phyloP scores from a whole-genome alignment of 2,329 filamentous ascomycete species.

The Cercospora citrullina region DNA sequence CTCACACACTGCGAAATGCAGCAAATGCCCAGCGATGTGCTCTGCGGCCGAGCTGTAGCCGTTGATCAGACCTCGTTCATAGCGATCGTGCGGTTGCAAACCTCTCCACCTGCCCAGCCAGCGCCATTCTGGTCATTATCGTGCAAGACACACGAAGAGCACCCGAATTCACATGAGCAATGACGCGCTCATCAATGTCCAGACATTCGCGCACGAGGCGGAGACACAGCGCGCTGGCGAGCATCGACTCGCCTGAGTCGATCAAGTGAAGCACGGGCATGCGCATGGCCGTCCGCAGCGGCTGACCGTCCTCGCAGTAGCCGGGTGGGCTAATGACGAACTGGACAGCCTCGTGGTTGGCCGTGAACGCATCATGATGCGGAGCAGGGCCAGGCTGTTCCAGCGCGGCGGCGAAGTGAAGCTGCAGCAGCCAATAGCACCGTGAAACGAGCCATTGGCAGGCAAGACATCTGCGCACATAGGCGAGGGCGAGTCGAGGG shows the following conservation, averaged over 20 bases:
- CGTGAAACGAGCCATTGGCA: not conserved
- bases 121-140: not conserved
- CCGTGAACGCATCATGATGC: not conserved
- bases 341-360: not conserved
- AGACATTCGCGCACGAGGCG: not conserved
- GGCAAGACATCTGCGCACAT: not conserved
- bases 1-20: not conserved
- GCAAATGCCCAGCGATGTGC: not conserved
- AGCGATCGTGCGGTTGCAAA: not conserved
- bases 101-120: not conserved
- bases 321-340: not conserved
- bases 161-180: not conserved
- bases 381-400: not conserved
- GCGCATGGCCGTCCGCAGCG: not conserved
- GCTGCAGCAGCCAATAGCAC: not conserved
- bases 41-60: not conserved
- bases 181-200: not conserved
- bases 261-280: not conserved
- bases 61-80: not conserved
- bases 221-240: not conserved
- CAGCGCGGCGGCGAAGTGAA: not conserved
- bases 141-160: not conserved
- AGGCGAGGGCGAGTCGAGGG: not conserved
- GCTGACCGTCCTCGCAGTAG: not conserved
- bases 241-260: not conserved